Evolutionary conservation across 495 filamentous ascomycete species (phyloP).

Genomic region (Barbatosphaeria neglecta): DNA sequence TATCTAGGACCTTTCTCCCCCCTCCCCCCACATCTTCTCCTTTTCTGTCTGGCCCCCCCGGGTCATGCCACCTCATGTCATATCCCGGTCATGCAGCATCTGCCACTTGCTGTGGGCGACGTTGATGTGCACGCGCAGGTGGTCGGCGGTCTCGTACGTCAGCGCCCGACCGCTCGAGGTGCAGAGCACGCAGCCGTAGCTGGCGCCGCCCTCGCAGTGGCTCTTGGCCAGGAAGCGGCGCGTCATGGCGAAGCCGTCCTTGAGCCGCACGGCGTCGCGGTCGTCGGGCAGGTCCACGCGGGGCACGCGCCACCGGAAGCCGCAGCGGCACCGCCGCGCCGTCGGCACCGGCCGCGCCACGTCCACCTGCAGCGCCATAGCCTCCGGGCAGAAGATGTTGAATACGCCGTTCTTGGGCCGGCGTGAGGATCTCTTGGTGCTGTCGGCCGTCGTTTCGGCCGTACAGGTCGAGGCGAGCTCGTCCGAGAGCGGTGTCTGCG

Average conservation of each 20-base stretch:
- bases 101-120: slow-evolving; percentile 27
- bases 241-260: slow-evolving; percentile 24
- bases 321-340: slow-evolving; percentile 16
- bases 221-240: slow-evolving; percentile 26
- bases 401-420: slow-evolving; percentile 27
- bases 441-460: slow-evolving; percentile 2
- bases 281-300: slow-evolving; percentile 2
- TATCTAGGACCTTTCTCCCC: neutral
- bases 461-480: slow-evolving; percentile 13
- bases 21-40: neutral
- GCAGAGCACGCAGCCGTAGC: slow-evolving; percentile 13
- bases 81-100: slow-evolving; percentile 26
- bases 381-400: slow-evolving; percentile 25
- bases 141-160: slow-evolving; percentile 16
- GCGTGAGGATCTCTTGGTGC: neutral
- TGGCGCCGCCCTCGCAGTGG: slow-evolving; percentile 16
- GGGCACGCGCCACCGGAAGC: slow-evolving; percentile 19
- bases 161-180: slow-evolving; percentile 20
- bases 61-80: slow-evolving; percentile 5
- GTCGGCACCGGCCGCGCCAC: slow-evolving; percentile 12
- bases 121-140: slow-evolving; percentile 21
- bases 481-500: slow-evolving; percentile 11
- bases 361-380: slow-evolving; percentile 24
- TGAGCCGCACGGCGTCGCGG: slow-evolving; percentile 8
- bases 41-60: neutral